Evolutionary conservation across 2,329 filamentous ascomycete species (phyloP).

Genomic region (Pseudogymnoascus sp.): DNA sequence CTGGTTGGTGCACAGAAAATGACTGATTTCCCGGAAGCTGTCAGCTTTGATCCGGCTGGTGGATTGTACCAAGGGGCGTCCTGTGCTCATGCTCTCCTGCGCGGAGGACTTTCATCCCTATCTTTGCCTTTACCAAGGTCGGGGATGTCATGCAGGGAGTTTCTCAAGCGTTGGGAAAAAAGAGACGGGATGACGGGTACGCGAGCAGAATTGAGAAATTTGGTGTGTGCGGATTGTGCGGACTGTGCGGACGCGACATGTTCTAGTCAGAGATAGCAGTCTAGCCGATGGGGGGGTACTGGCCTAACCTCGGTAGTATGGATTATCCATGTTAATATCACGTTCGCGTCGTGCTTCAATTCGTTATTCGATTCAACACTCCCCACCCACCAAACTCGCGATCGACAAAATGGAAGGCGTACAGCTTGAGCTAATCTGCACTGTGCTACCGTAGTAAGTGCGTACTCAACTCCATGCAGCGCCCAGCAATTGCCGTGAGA

Average conservation of each 20-base stretch:
- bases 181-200: not conserved
- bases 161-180: not conserved
- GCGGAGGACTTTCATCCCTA: not conserved
- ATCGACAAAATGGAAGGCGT: slow-evolving; percentile 2
- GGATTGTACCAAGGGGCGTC: not conserved
- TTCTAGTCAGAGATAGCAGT: not conserved
- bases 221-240: not conserved
- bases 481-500: slow-evolving; percentile 2
- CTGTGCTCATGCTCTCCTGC: not conserved
- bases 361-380: not conserved
- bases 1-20: slow-evolving; percentile 2
- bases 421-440: not conserved
- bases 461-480: too few relatives aligned
- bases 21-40: not conserved
- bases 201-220: not conserved
- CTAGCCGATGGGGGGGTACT: not conserved
- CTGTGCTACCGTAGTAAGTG: not conserved
- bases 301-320: slow-evolving; percentile 4
- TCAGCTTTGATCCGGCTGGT: not conserved
- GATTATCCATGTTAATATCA: not conserved
- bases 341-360: not conserved
- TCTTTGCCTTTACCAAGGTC: not conserved
- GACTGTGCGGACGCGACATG: not conserved
- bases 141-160: not conserved
- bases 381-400: not conserved